Evolutionary conservation across 805 yeast genomes (phyloP).

Genomic region (Metahyphopichia silvanorum): DNA sequence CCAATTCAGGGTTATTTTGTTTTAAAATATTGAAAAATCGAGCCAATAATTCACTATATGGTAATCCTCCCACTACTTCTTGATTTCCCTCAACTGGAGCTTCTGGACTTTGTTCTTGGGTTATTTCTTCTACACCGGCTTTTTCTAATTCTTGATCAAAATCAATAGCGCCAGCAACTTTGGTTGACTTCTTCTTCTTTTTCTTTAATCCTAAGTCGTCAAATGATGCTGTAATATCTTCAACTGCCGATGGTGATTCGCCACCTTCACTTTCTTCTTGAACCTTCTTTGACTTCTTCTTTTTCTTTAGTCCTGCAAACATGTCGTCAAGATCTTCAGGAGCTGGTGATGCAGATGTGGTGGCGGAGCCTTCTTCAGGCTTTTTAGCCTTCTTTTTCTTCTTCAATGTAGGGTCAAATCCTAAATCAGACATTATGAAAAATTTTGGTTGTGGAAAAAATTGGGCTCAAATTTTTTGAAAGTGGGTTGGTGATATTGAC

Average conservation of each 20-base stretch:
- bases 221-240: constrained; percentile 32
- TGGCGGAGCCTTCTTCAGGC: constrained; percentile 37
- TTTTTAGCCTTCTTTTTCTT: constrained; percentile 70
- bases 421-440: constrained; percentile 53
- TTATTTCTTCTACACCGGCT: constrained; percentile 72
- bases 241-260: constrained; percentile 20
- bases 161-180: constrained; percentile 60
- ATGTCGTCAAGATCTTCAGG: constrained; percentile 52
- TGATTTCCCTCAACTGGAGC: constrained; percentile 22
- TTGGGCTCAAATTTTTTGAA: no score
- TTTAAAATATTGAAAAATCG: constrained; percentile 85
- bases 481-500: no score
- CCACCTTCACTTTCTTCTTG: constrained; percentile 21
- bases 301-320: constrained; percentile 70
- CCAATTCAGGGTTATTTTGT: constrained; percentile 95
- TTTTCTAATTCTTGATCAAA: constrained; percentile 86
- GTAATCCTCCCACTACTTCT: constrained; percentile 51
- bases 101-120: constrained; percentile 24
- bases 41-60: constrained; percentile 73
- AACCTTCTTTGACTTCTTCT: constrained; percentile 65
- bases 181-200: constrained; percentile 72
- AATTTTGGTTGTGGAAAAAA: no score
- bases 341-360: constrained; percentile 19
- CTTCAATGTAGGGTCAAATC: constrained; percentile 72
- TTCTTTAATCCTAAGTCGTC: constrained; percentile 52